These are phyloP conservation scores for Trichaptum fuscoviolaceum DNA, from an alignment of 768 basidiomycete species.

Conservation along the genomic window DNA sequence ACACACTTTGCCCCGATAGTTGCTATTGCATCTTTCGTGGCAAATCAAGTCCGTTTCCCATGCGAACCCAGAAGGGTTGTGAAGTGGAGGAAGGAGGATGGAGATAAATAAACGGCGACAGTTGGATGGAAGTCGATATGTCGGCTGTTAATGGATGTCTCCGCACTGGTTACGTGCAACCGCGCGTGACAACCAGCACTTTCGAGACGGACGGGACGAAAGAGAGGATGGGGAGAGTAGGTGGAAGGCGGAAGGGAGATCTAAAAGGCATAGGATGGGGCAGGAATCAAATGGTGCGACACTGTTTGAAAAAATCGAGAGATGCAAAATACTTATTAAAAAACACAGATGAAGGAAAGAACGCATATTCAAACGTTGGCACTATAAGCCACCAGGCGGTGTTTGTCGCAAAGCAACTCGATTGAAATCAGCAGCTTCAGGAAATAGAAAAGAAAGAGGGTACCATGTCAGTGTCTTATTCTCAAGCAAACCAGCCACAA, in stretches of 20 bases:
- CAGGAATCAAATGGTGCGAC: not conserved
- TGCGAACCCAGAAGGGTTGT: not conserved
- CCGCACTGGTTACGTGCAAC: not conserved
- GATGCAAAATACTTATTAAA: not conserved
- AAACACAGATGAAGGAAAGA: conserved; percentile 14
- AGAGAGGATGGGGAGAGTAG: conserved; percentile 4
- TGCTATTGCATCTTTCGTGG: not conserved
- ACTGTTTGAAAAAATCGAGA: not conserved
- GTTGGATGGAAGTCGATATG: not conserved
- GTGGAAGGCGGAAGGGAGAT: conserved; percentile 6
- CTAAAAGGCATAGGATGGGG: not conserved
- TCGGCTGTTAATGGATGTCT: not conserved
- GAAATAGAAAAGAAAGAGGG: not conserved
- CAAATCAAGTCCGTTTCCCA: not conserved
- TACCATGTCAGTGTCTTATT: no score
- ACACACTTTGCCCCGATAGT: not conserved
- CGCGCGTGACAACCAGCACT: not conserved
- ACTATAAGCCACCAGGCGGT: not conserved
- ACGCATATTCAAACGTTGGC: not conserved
- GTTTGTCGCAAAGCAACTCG: not conserved
- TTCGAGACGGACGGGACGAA: conserved; percentile 1
- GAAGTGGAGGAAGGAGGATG: not conserved
- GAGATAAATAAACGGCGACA: not conserved
- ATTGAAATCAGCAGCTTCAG: not conserved
- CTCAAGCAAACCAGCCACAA: not conserved